Evolutionary conservation across 2,329 filamentous ascomycete species (phyloP).

Genomic region (Neoscytalidium dimidiatum): DNA sequence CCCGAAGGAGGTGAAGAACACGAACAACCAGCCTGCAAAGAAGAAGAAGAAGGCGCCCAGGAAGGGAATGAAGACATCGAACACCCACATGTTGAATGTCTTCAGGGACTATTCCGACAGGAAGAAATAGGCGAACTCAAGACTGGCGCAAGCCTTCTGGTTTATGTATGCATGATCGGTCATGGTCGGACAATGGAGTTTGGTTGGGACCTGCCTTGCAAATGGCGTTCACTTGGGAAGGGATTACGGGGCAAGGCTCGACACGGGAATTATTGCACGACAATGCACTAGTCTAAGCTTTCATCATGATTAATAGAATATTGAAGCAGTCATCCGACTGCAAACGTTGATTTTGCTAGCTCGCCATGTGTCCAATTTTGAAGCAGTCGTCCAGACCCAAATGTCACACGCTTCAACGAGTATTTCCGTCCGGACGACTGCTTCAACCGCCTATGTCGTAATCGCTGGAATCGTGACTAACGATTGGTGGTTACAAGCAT

Average conservation of each 20-base stretch:
- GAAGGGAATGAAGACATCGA: slow-evolving; percentile 78
- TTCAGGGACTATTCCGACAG: slow-evolving; percentile 70
- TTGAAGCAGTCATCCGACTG: no score
- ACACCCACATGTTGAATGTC: slow-evolving; percentile 81
- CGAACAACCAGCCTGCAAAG: slow-evolving; percentile 37
- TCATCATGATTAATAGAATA: no score
- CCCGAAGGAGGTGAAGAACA: slow-evolving; percentile 62
- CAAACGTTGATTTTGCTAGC: background rate
- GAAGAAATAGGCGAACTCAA: slow-evolving; percentile 32
- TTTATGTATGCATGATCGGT: no score
- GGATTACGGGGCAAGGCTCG: background rate
- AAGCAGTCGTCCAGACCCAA: no score
- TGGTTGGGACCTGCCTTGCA: background rate
- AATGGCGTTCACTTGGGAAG: background rate
- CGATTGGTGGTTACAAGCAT: no score
- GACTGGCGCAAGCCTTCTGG: no score
- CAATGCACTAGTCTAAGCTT: no score
- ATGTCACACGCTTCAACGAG: no score
- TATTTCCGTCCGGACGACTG: no score
- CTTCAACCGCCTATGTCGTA: no score
- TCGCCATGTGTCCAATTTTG: no score
- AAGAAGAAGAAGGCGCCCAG: slow-evolving; percentile 77
- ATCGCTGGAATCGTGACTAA: no score
- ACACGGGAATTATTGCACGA: background rate
- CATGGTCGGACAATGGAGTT: slow-evolving; percentile 4